These are phyloP conservation scores for Cylindrodendrum hubeiense DNA, from an alignment of 2,329 filamentous ascomycete genomes.

Conservation along the genomic window DNA sequence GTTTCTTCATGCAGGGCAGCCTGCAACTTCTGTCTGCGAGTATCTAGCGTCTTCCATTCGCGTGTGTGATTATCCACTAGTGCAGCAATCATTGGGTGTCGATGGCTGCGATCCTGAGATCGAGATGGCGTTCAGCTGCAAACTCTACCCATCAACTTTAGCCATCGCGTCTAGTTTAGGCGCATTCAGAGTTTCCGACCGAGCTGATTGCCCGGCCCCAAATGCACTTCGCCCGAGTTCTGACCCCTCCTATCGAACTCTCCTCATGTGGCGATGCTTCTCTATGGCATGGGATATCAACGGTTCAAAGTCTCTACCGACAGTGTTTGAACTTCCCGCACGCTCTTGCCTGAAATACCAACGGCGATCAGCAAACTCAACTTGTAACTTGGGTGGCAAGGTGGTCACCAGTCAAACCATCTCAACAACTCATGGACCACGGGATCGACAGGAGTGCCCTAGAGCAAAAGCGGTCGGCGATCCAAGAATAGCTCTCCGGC, in stretches of 20 bases:
- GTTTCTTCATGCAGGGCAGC: neutral
- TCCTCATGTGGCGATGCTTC: neutral
- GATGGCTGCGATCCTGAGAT: neutral
- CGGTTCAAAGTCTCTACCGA: neutral
- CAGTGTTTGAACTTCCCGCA: neutral
- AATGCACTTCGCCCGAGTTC: neutral
- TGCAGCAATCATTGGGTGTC: too few species aligned
- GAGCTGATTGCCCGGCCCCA: neutral
- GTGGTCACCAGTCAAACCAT: neutral
- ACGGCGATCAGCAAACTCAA: slow-evolving; percentile 1
- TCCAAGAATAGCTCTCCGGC: neutral
- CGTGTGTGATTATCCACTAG: neutral
- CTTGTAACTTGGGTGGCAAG: neutral
- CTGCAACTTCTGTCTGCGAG: too few species aligned
- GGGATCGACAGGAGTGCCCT: neutral
- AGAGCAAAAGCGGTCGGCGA: neutral
- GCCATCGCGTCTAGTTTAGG: neutral
- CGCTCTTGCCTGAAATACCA: neutral
- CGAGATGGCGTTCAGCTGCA: neutral
- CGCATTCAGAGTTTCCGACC: neutral
- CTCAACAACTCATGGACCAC: neutral
- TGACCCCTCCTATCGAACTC: neutral
- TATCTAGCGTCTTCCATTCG: too few species aligned
- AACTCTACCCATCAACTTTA: neutral
- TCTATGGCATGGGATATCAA: neutral